These are phyloP conservation scores for Irpex sp. DNA, from an alignment of 1,284 basidiomycete genomes.

Conservation along the genomic window DNA sequence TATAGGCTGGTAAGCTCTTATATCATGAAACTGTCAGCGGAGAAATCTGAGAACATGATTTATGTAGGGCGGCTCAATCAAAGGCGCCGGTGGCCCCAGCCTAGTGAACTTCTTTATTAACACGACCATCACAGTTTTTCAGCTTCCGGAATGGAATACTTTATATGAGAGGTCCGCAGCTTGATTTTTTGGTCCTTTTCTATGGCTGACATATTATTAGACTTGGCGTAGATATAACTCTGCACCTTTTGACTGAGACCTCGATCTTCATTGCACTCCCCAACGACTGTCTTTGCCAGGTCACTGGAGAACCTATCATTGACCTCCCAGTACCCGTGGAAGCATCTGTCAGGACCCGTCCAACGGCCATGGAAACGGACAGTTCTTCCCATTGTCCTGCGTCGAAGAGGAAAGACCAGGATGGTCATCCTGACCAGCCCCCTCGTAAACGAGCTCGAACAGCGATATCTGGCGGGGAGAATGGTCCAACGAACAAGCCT, in stretches of 20 bases:
- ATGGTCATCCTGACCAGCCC: constrained; percentile 9
- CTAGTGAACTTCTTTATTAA: constrained; percentile 69
- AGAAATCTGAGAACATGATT: neutral
- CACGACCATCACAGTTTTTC: constrained; percentile 67
- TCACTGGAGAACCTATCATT: constrained; percentile 68
- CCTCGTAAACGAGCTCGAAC: neutral
- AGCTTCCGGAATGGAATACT: constrained; percentile 62
- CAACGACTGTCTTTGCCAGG: constrained; percentile 79
- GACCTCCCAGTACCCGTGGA: constrained; percentile 34
- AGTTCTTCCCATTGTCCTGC: neutral
- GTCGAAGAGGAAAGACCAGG: constrained; percentile 13
- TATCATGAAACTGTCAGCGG: neutral
- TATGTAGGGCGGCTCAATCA: neutral
- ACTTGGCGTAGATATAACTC: constrained; percentile 67
- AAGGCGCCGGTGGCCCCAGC: neutral
- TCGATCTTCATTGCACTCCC: constrained; percentile 71
- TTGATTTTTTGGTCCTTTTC: neutral
- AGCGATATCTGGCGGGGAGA: neutral
- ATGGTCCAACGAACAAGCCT: neutral
- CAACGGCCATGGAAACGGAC: too few species aligned
- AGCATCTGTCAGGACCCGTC: neutral
- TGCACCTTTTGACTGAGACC: constrained; percentile 70
- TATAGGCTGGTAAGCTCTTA: constrained; percentile 49
- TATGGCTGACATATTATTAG: constrained; percentile 33
- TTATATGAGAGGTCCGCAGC: constrained; percentile 55